phyloP scores from a whole-genome alignment of 352 stramenopile species.

The Globisporangium lucens region DNA sequence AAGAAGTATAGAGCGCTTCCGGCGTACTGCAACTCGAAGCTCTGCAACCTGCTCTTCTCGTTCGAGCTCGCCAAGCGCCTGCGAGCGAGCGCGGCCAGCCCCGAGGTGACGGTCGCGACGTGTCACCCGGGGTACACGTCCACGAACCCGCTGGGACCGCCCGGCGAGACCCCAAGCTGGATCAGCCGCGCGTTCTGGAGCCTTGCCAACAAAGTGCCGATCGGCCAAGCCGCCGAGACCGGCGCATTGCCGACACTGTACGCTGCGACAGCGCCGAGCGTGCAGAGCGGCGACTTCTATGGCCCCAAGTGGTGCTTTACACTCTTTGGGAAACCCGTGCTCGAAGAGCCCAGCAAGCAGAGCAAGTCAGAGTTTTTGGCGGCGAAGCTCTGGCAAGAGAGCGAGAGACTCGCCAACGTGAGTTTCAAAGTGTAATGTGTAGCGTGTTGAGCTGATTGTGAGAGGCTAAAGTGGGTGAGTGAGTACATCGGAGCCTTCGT shows the following conservation, averaged over 20 bases:
- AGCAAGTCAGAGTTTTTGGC: conserved; percentile 23
- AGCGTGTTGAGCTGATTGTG: background rate
- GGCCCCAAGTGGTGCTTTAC: conserved; percentile 23
- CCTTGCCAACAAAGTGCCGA: background rate
- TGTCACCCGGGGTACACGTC: conserved; percentile 35
- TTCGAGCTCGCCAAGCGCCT: conserved; percentile 37
- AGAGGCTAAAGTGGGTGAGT: background rate
- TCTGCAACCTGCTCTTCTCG: conserved; percentile 53
- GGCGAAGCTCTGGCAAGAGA: conserved; percentile 35
- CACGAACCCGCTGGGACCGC: background rate
- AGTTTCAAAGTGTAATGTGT: conserved; percentile 12
- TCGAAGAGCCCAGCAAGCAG: conserved; percentile 23
- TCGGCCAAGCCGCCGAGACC: background rate
- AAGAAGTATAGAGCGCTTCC: conserved; percentile 29
- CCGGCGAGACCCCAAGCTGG: conserved; percentile 7
- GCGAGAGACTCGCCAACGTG: conserved; percentile 36
- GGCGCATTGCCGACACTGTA: conserved; percentile 18
- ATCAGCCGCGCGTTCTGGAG: conserved; percentile 19
- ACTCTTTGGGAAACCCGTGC: conserved; percentile 31
- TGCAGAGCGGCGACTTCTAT: conserved; percentile 30
- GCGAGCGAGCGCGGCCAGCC: conserved; percentile 19
- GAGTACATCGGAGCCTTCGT: background rate
- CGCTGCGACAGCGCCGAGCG: background rate
- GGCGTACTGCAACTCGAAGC: conserved; percentile 48
- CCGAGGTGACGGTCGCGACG: conserved; percentile 19